phyloP scores from a whole-genome alignment of 192 early-diverging fungal genomes.

The Nowakowskiella sp. region DNA sequence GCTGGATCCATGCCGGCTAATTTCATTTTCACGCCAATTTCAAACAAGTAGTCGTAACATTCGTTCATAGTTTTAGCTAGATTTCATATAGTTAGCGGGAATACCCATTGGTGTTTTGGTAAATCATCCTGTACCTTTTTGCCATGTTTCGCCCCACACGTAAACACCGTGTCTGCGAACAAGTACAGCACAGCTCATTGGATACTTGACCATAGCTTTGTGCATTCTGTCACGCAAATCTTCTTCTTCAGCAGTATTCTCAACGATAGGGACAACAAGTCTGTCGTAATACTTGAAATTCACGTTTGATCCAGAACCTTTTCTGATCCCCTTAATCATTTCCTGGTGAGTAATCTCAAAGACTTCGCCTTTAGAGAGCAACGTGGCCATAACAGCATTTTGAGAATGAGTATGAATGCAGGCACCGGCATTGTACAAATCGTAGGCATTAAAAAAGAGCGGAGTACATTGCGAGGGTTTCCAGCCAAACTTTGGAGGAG shows the following conservation, averaged over 20 bases:
- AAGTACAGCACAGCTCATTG: slow-evolving; percentile 88
- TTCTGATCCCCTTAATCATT: slow-evolving; percentile 97
- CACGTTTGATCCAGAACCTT: slow-evolving; percentile 53
- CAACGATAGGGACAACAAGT: slow-evolving; percentile 86
- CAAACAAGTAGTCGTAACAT: slow-evolving; percentile 98
- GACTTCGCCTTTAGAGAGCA: slow-evolving; percentile 61
- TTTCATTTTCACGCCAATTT: slow-evolving; percentile 92
- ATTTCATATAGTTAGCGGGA: background rate
- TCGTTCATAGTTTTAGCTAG: slow-evolving; percentile 92
- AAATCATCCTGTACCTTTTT: slow-evolving; percentile 51
- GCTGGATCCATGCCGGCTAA: slow-evolving; percentile 71
- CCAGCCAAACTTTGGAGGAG: slow-evolving; percentile 35
- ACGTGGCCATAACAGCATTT: slow-evolving; percentile 86
- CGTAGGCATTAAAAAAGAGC: slow-evolving; percentile 89
- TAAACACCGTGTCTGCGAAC: slow-evolving; percentile 94
- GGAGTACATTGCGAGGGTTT: slow-evolving; percentile 93
- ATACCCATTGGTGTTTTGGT: background rate
- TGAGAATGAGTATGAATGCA: slow-evolving; percentile 98
- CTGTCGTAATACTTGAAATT: slow-evolving; percentile 73
- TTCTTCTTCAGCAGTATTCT: slow-evolving; percentile 91
- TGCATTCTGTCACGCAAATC: slow-evolving; percentile 83
- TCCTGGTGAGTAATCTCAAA: slow-evolving; percentile 93
- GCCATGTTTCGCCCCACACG: slow-evolving; percentile 94
- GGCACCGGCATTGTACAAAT: slow-evolving; percentile 71
- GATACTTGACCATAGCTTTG: slow-evolving; percentile 76